Base-by-base conservation (phyloP, 352 stramenopile genomes). In the Saprolegnia diclina region DNA sequence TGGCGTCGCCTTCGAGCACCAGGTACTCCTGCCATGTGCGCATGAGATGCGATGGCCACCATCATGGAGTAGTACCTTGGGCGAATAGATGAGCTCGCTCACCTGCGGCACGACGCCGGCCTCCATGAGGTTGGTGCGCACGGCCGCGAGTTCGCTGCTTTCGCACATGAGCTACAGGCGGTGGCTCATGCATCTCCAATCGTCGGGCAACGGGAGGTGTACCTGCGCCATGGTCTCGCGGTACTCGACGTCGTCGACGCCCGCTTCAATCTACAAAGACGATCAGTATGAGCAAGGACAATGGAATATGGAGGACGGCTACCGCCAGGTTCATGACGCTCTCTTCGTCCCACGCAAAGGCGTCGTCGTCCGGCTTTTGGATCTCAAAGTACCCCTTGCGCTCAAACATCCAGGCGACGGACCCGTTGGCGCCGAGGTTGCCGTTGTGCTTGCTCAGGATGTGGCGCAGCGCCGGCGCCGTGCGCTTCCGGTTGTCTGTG, bases 391-490 rank as follows among this genome's bases (percentile, higher is more conserved):
- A 93, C 13, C 85, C 85, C 72, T 93, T 93, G 74, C 75, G 82
- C 65, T 91, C 82, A 61, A 91, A 93, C 83, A 91, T 91, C 85
- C 85, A 93, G 7, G 83, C 79, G 14, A 93, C 85, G 9, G 85
- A 91, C 44, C 85, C 82, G 59, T 76, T 92, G n/a, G 81, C 90
- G 32, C 82, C 85, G 24, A 93, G 67, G 52, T 76, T 74, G 50
- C 85, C 83, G 45, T 75, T 76, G 72, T 85, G 74, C 64, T 93
- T 91, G 77, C 80, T 78, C 59, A 91, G 56, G 46, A 91, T 85
- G 68, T 91, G 80, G 38, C 83, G 85, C 53, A 93, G 71, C n/a
- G 83, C 83, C 21, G 85, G 85, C 38, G 85, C 85, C n/a, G 85
- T 91, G 45, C 85, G 79, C 35, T 81, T 82, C 57, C 90, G 89